Conservation (phyloP, 352 stramenopile genomes). For the Phytophthora tentaculata region DNA sequence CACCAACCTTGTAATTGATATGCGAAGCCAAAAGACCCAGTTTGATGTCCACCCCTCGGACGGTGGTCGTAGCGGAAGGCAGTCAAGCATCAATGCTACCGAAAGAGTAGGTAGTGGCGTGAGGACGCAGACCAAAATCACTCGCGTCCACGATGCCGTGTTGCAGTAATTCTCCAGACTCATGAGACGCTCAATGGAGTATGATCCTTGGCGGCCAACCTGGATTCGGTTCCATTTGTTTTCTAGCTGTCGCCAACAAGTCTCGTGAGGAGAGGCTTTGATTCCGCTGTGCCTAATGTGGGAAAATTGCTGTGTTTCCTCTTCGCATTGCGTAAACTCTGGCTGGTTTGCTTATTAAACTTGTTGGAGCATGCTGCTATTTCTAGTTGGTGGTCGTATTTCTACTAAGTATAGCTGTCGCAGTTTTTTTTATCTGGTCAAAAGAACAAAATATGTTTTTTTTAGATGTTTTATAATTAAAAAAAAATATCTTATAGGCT, state of each 20-base stretch:
- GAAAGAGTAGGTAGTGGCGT: neutral
- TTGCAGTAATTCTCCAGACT: neutral
- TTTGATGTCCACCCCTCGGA: neutral
- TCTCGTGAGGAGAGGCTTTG: neutral
- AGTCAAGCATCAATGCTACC: neutral
- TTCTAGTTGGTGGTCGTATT: too few species aligned
- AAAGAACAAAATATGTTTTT: too few species aligned
- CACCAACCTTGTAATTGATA: neutral
- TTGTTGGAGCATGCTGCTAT: too few species aligned
- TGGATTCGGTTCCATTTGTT: neutral
- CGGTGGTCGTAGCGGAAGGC: neutral
- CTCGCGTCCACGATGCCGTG: neutral
- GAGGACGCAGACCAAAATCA: neutral
- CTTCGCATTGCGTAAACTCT: neutral
- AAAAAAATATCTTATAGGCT: too few species aligned
- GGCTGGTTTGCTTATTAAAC: too few species aligned
- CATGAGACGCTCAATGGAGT: neutral
- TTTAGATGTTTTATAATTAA: too few species aligned
- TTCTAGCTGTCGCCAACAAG: neutral
- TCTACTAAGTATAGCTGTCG: too few species aligned
- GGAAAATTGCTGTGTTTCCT: neutral
- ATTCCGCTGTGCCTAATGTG: neutral
- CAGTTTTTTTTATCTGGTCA: too few species aligned
- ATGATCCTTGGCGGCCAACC: neutral
- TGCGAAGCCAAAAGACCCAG: neutral